Conservation (phyloP, 2,329 filamentous ascomycete genomes). For the Keithomyces neogunnii region DNA sequence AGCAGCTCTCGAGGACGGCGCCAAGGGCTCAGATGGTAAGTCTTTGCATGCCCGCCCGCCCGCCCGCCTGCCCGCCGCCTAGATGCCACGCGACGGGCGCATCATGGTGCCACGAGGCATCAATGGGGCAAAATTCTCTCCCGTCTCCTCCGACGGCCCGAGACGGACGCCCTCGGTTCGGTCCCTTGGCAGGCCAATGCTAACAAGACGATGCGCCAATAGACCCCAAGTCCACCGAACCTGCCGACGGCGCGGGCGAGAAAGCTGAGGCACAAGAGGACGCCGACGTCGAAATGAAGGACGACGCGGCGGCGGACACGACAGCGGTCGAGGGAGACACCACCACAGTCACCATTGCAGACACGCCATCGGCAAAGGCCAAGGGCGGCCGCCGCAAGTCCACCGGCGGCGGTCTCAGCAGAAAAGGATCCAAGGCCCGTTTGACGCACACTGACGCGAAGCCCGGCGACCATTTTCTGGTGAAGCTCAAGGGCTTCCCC, state of each 20-base stretch:
- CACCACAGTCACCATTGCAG: slow-evolving; percentile 15
- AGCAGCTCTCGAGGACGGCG: slow-evolving; percentile 19
- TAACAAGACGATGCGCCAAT: slow-evolving; percentile 8
- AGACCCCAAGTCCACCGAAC: slow-evolving; percentile 16
- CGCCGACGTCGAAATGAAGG: slow-evolving; percentile 47
- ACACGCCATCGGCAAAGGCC: slow-evolving; percentile 23
- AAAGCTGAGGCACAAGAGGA: slow-evolving; percentile 17
- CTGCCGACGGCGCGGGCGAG: slow-evolving; percentile 19
- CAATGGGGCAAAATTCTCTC: neutral
- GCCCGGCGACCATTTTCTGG: slow-evolving; percentile 86
- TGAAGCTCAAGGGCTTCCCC: slow-evolving; percentile 89
- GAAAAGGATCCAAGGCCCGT: slow-evolving; percentile 71
- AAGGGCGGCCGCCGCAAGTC: slow-evolving; percentile 72
- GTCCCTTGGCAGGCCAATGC: slow-evolving; percentile 9
- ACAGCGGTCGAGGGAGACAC: slow-evolving; percentile 7
- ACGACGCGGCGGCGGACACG: slow-evolving; percentile 18
- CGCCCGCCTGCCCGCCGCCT: too few species aligned
- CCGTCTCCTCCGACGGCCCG: slow-evolving; percentile 1
- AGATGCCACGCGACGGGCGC: neutral
- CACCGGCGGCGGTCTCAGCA: slow-evolving; percentile 64
- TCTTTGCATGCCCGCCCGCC: slow-evolving; percentile 2
- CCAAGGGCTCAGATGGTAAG: slow-evolving; percentile 24
- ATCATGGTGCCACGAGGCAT: neutral
- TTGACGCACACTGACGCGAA: slow-evolving; percentile 69
- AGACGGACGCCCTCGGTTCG: neutral